Base-by-base conservation (phyloP, 2,329 filamentous ascomycete genomes). In the Lachnum nothofagi region DNA sequence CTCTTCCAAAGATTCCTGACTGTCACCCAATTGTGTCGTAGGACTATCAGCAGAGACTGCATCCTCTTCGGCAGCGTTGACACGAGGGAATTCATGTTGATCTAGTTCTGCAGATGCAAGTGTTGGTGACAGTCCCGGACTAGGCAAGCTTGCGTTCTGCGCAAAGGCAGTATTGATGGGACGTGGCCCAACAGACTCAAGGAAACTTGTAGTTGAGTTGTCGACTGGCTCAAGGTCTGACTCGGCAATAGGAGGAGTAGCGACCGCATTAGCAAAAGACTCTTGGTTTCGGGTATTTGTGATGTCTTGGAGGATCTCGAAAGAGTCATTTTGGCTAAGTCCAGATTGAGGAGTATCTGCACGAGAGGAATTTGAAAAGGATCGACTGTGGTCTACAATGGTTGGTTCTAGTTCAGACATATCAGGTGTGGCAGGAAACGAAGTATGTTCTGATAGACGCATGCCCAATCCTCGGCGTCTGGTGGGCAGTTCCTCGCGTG, bases 141-240 rank as follows among this genome's bases (percentile, higher is more conserved):
- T 98, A 44, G 93, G 93, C 53, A 98, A 75, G 68, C 89, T 96
- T 56, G 88, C 89, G 72, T 96, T 91, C 65, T 93, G 87, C 33
- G 85, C 83, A 48, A 83, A 80, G 46, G 85, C 77, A 40, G 82
- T 85, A 61, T 90, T 83, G 42, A 91, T 75, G 19, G 51, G 71
- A 20, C 71, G 76, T 69, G 56, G 71, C 71, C 29, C 73, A 69
- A 49, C 74, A 64, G 19, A 69, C 70, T 61, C 69, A 46, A 72
- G 70, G 14, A 78, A 66, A 10, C 73, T 70, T 40, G 77, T 74
- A 55, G 79, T 75, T 4, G 67, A 62, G 41, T 78, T 75, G 19
- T 68, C 70, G 52, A 80, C 76, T 8, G 79, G 77, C 55, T 86
- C 84, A 9, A 80, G 68, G 52, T 90, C 86, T 19, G 82, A 79